Evolutionary conservation across 805 yeast species (phyloP), one percentile per base, ranked within the genome.

Genomic region (Ogataea philodendri): DNA sequence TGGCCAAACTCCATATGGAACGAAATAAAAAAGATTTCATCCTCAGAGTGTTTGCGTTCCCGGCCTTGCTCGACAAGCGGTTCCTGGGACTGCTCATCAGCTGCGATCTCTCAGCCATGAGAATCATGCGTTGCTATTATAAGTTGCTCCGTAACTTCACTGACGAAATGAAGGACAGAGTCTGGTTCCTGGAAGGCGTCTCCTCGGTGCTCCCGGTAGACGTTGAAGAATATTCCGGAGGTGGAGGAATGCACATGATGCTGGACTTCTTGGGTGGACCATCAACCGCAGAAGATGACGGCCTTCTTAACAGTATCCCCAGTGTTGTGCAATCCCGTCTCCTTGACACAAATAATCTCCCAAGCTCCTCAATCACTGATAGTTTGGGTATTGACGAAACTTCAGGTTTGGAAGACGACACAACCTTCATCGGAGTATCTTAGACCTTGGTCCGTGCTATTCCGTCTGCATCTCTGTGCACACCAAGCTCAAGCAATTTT

Each of bases 121-220:
- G 95, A 48, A 86, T 90, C 44, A 85, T 90, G 85, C 69, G 94
- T 48, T 81, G 84, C 37, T 89, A 89, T 65, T 89, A 89, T 63
- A 78, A 84, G 37, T 63, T 89, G 39, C 70, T 89, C 30, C 67
- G 95, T 47, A 78, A 82, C 10, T 89, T 84, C 58, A 85, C 95
- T 0, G 76, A 81, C 22, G 94, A 85, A 52, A 82, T 84, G 83
- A 84, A 84, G 57, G 93, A 88, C 51, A 76, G 76, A 49, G 94
- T 89, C 11, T 89, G 97, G 97, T 88, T 89, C 49, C 67, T 89
- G 45, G 95, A 89, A 60, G 97, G 97, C 4, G 93, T 87, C 2
- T 76, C 93, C 5, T 78, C 80, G 36, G 95, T 88, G 1, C 67
- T 89, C 30, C 96, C 96, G 0, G 94, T 81, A 8, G 95, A 88